These are phyloP conservation scores for Fistulina hepatica DNA, from an alignment of 1,284 basidiomycete species.

Conservation along the genomic window DNA sequence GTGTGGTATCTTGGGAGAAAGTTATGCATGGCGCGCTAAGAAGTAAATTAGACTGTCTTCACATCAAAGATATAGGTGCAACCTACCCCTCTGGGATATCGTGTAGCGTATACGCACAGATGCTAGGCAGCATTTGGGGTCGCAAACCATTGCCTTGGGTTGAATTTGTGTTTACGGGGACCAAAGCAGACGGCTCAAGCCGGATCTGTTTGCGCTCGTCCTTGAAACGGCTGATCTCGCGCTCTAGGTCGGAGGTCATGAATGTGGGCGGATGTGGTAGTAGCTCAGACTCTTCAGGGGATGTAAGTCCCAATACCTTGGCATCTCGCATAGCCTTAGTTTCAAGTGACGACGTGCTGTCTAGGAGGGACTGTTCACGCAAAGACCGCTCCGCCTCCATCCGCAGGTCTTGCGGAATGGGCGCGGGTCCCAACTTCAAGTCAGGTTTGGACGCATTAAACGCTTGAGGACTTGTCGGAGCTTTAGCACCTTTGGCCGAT, in stretches of 20 bases:
- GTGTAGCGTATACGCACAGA: constrained; percentile 88
- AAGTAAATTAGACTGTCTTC: constrained; percentile 4
- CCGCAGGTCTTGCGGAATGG: constrained; percentile 68
- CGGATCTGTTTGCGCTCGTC: constrained; percentile 87
- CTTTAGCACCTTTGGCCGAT: constrained; percentile 35
- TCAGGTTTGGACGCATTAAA: constrained; percentile 68
- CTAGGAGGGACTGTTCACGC: constrained; percentile 60
- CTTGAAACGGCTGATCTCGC: constrained; percentile 84
- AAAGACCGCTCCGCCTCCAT: constrained; percentile 69
- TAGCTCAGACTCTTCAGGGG: constrained; percentile 66
- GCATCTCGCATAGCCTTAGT: constrained; percentile 40
- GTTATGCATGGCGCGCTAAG: constrained; percentile 73
- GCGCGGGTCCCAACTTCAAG: constrained; percentile 76
- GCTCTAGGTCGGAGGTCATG: constrained; percentile 79
- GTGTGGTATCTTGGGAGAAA: constrained; percentile 84
- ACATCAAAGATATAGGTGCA: constrained; percentile 2
- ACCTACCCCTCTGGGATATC: constrained; percentile 84
- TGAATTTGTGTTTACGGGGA: constrained; percentile 42
- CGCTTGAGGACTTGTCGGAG: constrained; percentile 44
- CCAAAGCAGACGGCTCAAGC: constrained; percentile 63
- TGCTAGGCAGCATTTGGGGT: constrained; percentile 70
- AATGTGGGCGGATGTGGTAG: constrained; percentile 75
- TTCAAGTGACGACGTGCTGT: constrained; percentile 55
- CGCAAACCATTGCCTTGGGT: constrained; percentile 44
- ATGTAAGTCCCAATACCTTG: constrained; percentile 38